phyloP scores from a whole-genome alignment of 1,284 basidiomycete species.

The Pseudozyma hubeiensis region DNA sequence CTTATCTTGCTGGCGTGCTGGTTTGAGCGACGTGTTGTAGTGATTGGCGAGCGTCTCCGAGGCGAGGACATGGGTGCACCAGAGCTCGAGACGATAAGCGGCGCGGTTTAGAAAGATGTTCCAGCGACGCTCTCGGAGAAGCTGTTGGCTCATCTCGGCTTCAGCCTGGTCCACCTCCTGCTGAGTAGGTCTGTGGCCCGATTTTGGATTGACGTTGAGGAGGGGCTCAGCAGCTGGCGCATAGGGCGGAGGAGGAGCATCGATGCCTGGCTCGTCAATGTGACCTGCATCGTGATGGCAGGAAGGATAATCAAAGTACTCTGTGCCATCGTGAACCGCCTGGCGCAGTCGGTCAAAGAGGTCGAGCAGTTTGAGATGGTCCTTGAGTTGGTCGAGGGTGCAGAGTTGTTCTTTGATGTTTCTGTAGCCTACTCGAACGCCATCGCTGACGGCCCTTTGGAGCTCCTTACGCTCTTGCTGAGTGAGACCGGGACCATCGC shows the following conservation, averaged over 20 bases:
- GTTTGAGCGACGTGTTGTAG: slow-evolving; percentile 3
- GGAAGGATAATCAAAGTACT: slow-evolving; percentile 45
- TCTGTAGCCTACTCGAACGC: slow-evolving; percentile 29
- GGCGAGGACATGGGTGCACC: slow-evolving; percentile 36
- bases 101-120: slow-evolving; percentile 51
- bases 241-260: slow-evolving; percentile 47
- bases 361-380: slow-evolving; percentile 45
- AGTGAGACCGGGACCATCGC: slow-evolving; percentile 35
- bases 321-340: slow-evolving; percentile 33
- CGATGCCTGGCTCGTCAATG: slow-evolving; percentile 41
- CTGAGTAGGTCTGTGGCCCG: slow-evolving; percentile 15
- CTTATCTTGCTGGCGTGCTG: background rate
- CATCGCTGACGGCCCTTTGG: slow-evolving; percentile 30
- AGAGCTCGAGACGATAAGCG: slow-evolving; percentile 52
- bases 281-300: slow-evolving; percentile 31
- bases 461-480: slow-evolving; percentile 33
- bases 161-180: slow-evolving; percentile 26
- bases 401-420: slow-evolving; percentile 7
- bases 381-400: slow-evolving; percentile 26
- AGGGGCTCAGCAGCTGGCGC: slow-evolving; percentile 30
- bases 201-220: slow-evolving; percentile 14
- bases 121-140: slow-evolving; percentile 41
- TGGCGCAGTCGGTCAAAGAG: slow-evolving; percentile 42
- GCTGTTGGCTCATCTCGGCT: slow-evolving; percentile 27
- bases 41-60: slow-evolving; percentile 13